Evolutionary conservation across 345 rosid genomes (phyloP).

Genomic region (Cardamine chenopodiifolia): DNA sequence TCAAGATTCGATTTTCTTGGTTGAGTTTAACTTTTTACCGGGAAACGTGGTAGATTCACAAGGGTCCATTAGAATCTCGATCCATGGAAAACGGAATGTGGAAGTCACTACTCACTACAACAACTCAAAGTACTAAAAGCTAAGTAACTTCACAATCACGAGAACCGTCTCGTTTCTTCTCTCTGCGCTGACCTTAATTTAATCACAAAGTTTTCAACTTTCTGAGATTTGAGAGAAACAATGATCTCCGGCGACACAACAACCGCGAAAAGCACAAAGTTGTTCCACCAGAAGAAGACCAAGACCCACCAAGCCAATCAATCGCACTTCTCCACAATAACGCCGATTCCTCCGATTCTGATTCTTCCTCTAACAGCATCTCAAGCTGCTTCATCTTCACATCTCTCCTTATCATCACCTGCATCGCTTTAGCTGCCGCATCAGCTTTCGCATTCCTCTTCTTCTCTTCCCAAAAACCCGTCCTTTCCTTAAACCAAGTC

Average conservation of each 20-base stretch:
- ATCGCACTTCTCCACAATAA: slow-evolving; percentile 62
- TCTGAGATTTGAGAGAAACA: slow-evolving; percentile 19
- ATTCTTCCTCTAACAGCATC: slow-evolving; percentile 29
- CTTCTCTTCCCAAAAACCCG: slow-evolving; percentile 47
- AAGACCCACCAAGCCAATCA: slow-evolving; percentile 52
- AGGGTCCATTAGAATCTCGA: slow-evolving; percentile 28
- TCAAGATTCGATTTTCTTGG: no score
- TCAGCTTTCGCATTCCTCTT: slow-evolving; percentile 70
- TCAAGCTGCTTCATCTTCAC: slow-evolving; percentile 53
- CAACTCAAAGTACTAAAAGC: slow-evolving; percentile 5
- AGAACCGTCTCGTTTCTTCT: background rate
- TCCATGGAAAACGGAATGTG: slow-evolving; percentile 31
- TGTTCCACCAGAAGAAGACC: slow-evolving; percentile 45
- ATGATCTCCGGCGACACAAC: slow-evolving; percentile 28
- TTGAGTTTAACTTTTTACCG: background rate
- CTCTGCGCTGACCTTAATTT: background rate
- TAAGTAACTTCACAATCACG: slow-evolving; percentile 2
- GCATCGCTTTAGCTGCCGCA: slow-evolving; percentile 76
- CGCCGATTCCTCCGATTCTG: slow-evolving; percentile 45
- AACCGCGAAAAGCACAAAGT: slow-evolving; percentile 50
- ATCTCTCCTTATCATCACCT: slow-evolving; percentile 56
- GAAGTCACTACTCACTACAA: slow-evolving; percentile 19
- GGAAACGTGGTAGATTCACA: slow-evolving; percentile 26
- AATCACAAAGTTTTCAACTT: slow-evolving; percentile 14
- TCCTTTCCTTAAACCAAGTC: slow-evolving; percentile 17